These are phyloP conservation scores for Viola pubescens DNA, from an alignment of 441 rosid species.

Conservation along the genomic window DNA sequence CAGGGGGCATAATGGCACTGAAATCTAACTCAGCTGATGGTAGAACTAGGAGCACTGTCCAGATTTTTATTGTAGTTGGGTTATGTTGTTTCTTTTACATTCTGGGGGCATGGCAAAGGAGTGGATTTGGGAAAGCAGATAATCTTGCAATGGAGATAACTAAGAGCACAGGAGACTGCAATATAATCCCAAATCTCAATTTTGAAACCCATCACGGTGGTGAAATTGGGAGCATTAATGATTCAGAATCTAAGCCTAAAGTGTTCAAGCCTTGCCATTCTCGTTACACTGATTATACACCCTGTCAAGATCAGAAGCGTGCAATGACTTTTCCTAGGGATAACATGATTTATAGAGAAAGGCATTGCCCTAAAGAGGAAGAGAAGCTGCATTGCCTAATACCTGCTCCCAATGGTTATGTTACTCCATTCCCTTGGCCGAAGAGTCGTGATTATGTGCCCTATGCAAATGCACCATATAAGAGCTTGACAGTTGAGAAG, in stretches of 20 bases:
- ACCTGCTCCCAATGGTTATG: constrained; percentile 91
- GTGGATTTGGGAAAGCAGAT: constrained; percentile 98
- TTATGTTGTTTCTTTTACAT: constrained; percentile 88
- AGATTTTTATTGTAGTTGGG: constrained; percentile 68
- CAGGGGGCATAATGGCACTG: constrained; percentile 55
- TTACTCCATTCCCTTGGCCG: constrained; percentile 96
- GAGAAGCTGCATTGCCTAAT: constrained; percentile 73
- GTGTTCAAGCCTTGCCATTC: constrained; percentile 57
- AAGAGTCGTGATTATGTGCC: constrained; percentile 96
- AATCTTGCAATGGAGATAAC: constrained; percentile 84
- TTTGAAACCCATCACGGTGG: constrained; percentile 94
- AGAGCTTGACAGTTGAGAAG: constrained; percentile 95
- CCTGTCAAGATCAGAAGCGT: constrained; percentile 89
- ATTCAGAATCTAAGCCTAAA: constrained; percentile 45
- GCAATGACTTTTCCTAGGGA: constrained; percentile 98
- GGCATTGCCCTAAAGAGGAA: constrained; percentile 70
- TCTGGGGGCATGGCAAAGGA: constrained; percentile 94
- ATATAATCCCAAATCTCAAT: constrained; percentile 55
- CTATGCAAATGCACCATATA: constrained; percentile 92
- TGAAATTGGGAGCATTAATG: constrained; percentile 31
- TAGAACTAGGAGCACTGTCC: constrained; percentile 77
- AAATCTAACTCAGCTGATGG: constrained; percentile 60
- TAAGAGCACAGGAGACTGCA: constrained; percentile 75
- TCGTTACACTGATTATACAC: constrained; percentile 74
- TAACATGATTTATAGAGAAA: constrained; percentile 80